These are phyloP conservation scores for Gillenia trifoliata DNA, from an alignment of 306 rosid genomes.

Conservation along the genomic window DNA sequence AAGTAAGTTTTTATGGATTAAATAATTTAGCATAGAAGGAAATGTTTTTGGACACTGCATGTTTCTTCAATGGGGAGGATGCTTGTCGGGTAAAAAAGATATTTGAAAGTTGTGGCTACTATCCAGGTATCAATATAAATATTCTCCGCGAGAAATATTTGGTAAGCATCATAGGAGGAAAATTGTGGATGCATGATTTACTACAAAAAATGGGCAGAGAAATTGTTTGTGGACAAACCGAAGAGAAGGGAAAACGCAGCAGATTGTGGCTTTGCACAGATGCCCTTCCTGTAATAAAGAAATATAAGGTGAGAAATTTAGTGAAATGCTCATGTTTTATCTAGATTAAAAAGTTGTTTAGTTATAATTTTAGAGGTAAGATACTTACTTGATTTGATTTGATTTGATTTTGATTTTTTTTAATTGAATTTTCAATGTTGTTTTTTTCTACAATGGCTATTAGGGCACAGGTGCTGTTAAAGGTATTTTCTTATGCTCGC, in stretches of 20 bases:
- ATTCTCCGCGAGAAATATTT: constrained; percentile 21
- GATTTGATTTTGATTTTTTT: neutral
- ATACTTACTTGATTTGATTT: too few relatives aligned
- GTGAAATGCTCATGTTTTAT: too few relatives aligned
- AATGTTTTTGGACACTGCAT: constrained; percentile 2
- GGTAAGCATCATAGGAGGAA: neutral
- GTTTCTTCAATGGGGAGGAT: neutral
- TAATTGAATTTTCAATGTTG: neutral
- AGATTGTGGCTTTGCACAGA: constrained; percentile 22
- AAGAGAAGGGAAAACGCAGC: constrained; percentile 24
- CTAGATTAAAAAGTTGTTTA: neutral
- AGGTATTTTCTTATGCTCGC: neutral
- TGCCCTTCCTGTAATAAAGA: constrained; percentile 4
- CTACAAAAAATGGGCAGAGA: constrained; percentile 23
- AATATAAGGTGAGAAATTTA: neutral
- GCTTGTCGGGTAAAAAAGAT: neutral
- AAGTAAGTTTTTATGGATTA: constrained; percentile 29
- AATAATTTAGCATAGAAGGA: neutral
- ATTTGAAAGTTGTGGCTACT: neutral
- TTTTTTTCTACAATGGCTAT: too few relatives aligned
- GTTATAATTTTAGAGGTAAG: neutral
- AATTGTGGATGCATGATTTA: constrained; percentile 31
- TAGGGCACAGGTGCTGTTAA: constrained; percentile 1
- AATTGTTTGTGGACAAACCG: constrained; percentile 17
- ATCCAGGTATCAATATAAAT: constrained; percentile 4